Evolutionary conservation across 768 basidiomycete species (phyloP).

Genomic region (Boletus edulis): DNA sequence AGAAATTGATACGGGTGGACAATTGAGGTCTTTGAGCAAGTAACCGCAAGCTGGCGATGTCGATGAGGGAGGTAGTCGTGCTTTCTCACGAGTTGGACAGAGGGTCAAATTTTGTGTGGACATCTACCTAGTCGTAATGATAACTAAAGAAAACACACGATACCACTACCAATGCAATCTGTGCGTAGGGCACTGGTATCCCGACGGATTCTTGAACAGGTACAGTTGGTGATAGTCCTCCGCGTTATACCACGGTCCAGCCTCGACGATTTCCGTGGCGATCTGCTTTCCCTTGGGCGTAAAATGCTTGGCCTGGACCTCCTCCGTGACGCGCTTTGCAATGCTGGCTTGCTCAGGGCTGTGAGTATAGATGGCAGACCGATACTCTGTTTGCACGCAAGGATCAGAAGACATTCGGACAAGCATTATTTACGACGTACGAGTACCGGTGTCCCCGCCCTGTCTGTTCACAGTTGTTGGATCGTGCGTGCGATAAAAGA

Average conservation of each 20-base stretch:
- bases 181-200: slow-evolving; percentile 93
- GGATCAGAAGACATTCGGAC: not conserved
- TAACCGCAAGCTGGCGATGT: no score
- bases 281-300: slow-evolving; percentile 70
- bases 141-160: no score
- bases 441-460: slow-evolving; percentile 74
- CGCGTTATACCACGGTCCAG: slow-evolving; percentile 77
- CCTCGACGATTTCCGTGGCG: slow-evolving; percentile 70
- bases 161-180: slow-evolving; percentile 66
- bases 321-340: slow-evolving; percentile 74
- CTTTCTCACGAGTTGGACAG: no score
- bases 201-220: slow-evolving; percentile 73
- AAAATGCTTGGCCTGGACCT: slow-evolving; percentile 84
- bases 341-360: slow-evolving; percentile 66
- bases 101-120: no score
- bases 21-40: no score
- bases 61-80: no score
- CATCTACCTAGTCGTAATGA: no score
- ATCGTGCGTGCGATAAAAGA: slow-evolving; percentile 94
- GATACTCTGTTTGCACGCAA: slow-evolving; percentile 61
- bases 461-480: slow-evolving; percentile 83
- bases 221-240: slow-evolving; percentile 87
- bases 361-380: slow-evolving; percentile 86
- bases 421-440: slow-evolving; percentile 41
- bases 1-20: no score